Conservation (phyloP, 2,329 filamentous ascomycete species). For the Emmonsiellopsis sp. region DNA sequence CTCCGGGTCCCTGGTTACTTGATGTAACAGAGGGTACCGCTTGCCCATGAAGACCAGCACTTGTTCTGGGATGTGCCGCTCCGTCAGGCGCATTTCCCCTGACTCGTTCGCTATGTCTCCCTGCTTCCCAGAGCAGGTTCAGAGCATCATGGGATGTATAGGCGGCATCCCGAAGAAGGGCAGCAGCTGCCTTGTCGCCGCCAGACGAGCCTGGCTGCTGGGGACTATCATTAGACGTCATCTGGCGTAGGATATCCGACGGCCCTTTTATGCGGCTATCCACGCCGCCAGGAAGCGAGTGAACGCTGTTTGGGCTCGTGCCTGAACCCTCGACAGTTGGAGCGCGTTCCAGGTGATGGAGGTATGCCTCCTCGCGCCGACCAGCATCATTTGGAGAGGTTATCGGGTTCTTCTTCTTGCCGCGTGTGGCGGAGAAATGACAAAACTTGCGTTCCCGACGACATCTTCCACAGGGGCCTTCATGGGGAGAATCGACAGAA, state of each 20-base stretch:
- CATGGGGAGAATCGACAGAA: conserved; percentile 13
- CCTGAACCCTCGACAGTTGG: not conserved
- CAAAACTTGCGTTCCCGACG: conserved; percentile 15
- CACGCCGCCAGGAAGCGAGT: not conserved
- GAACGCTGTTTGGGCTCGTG: not conserved
- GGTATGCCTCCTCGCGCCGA: not conserved
- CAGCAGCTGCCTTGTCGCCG: conserved; percentile 11
- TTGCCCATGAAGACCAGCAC: not conserved
- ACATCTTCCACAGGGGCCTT: conserved; percentile 15
- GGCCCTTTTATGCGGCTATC: not conserved
- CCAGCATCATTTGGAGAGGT: not conserved
- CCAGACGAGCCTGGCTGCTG: conserved; percentile 1
- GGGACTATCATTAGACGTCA: not conserved
- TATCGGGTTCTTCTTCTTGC: conserved; percentile 11
- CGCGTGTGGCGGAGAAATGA: conserved; percentile 14
- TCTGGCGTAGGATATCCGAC: not conserved
- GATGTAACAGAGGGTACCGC: conserved; percentile 6
- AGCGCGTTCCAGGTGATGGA: not conserved
- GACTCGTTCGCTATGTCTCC: conserved; percentile 14
- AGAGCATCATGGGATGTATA: conserved; percentile 16
- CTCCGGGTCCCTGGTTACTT: conserved; percentile 6
- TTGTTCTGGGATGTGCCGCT: not conserved
- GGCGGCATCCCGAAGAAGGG: conserved; percentile 13
- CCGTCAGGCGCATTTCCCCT: not conserved
- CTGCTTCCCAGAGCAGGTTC: conserved; percentile 14